These are phyloP conservation scores for Prunus yedoensis DNA, from an alignment of 331 rosid genomes.

Conservation along the genomic window DNA sequence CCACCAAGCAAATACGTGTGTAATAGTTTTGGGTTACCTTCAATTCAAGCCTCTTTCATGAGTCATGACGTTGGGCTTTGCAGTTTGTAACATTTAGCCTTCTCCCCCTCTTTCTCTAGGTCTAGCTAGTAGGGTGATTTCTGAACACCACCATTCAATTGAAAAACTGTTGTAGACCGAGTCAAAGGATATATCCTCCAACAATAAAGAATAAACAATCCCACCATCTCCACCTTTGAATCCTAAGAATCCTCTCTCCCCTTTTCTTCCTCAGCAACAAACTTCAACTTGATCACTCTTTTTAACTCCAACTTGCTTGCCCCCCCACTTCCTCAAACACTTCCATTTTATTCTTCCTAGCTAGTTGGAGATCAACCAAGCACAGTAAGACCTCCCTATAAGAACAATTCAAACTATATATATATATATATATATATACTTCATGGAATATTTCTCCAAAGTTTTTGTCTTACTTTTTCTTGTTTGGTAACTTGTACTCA, in stretches of 20 bases:
- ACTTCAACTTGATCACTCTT: slow-evolving; percentile 20
- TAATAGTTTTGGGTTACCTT: no score
- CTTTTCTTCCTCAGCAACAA: slow-evolving; percentile 34
- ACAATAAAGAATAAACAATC: slow-evolving; percentile 11
- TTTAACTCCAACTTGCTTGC: slow-evolving; percentile 25
- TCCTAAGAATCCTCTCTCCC: slow-evolving; percentile 8
- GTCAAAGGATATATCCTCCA: slow-evolving; percentile 33
- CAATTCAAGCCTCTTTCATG: no score
- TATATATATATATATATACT: slow-evolving; percentile 8
- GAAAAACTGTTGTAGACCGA: slow-evolving; percentile 5
- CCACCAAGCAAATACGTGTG: no score
- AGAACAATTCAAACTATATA: slow-evolving; percentile 7
- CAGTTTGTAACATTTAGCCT: no score
- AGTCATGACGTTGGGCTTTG: no score
- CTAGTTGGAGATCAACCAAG: background rate
- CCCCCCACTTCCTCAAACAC: background rate
- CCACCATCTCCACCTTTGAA: slow-evolving; percentile 44
- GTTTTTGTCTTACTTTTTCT: slow-evolving; percentile 29
- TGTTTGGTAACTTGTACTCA: slow-evolving; percentile 34
- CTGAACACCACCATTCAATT: no score
- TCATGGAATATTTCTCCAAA: slow-evolving; percentile 23
- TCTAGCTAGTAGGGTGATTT: no score
- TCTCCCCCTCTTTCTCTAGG: no score
- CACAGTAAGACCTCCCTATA: slow-evolving; percentile 22
- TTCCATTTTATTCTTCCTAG: background rate